Conservation (phyloP, 2,329 filamentous ascomycete species). For the Sporothrix sp. region DNA sequence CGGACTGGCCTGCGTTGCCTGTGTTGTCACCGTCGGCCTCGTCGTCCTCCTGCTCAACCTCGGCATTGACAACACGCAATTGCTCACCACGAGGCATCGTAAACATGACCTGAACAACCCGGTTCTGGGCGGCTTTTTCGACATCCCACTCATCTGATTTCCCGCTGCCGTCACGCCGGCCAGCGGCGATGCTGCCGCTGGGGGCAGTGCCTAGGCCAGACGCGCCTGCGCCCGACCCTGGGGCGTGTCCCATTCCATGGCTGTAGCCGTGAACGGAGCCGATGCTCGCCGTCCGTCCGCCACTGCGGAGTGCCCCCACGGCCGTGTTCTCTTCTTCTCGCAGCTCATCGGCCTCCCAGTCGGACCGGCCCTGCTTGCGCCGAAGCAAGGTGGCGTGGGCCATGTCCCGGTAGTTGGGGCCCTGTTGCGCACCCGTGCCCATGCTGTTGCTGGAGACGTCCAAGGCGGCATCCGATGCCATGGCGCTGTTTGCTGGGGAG, state of each 20-base stretch:
- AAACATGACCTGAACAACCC: slow-evolving; percentile 78
- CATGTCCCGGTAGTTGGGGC: slow-evolving; percentile 26
- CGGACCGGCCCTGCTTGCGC: slow-evolving; percentile 45
- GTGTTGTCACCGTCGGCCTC: slow-evolving; percentile 13
- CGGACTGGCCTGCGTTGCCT: no score
- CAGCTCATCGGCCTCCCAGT: slow-evolving; percentile 48
- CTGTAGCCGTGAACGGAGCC: slow-evolving; percentile 5
- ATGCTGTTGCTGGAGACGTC: slow-evolving; percentile 1
- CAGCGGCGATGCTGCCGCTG: slow-evolving; percentile 11
- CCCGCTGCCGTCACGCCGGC: slow-evolving; percentile 17
- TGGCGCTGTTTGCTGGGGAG: neutral
- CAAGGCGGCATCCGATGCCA: neutral
- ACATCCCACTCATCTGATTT: slow-evolving; percentile 59
- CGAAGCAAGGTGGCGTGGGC: slow-evolving; percentile 36
- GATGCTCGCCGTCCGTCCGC: slow-evolving; percentile 8
- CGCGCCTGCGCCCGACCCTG: neutral
- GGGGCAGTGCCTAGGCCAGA: slow-evolving; percentile 21
- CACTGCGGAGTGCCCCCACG: slow-evolving; percentile 13
- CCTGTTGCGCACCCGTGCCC: slow-evolving; percentile 20
- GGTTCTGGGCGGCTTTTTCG: slow-evolving; percentile 59
- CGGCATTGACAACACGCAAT: slow-evolving; percentile 81
- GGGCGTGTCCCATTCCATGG: neutral
- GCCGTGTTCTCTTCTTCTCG: slow-evolving; percentile 31
- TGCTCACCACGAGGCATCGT: slow-evolving; percentile 79
- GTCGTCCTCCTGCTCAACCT: slow-evolving; percentile 31